These are phyloP conservation scores for Plectosphaerella plurivora DNA, from an alignment of 2,329 filamentous ascomycete genomes.

Conservation along the genomic window DNA sequence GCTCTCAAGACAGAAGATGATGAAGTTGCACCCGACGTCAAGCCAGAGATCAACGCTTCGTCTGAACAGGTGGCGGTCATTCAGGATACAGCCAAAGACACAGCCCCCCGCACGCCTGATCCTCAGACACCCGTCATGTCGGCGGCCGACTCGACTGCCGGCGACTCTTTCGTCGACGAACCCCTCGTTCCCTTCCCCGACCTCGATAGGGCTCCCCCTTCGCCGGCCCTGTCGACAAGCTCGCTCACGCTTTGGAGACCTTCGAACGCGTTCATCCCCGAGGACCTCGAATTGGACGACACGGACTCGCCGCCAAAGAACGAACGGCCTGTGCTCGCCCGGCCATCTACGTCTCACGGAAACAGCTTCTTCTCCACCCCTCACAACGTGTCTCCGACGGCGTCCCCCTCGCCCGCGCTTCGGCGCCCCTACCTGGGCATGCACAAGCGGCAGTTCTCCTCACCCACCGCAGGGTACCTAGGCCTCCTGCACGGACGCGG, in stretches of 20 bases:
- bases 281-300: not conserved
- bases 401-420: not conserved
- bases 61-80: not conserved
- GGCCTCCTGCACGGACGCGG: constrained; percentile 9
- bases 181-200: not conserved
- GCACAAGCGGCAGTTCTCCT: constrained; percentile 13
- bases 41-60: not conserved
- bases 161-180: not conserved
- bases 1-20: too few species aligned
- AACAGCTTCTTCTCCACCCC: not conserved
- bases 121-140: constrained; percentile 1
- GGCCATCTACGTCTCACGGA: not conserved
- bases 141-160: not conserved
- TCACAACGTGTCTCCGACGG: not conserved
- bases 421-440: not conserved
- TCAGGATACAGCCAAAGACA: not conserved
- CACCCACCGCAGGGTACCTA: constrained; percentile 14
- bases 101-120: not conserved
- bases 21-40: too few species aligned
- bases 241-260: not conserved
- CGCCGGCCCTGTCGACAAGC: not conserved
- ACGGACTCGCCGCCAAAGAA: not conserved
- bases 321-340: not conserved
- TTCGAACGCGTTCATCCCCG: not conserved
- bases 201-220: not conserved